These are phyloP conservation scores for Gilbertella persicaria DNA, from an alignment of 371 early-diverging fungal genomes.

Conservation along the genomic window DNA sequence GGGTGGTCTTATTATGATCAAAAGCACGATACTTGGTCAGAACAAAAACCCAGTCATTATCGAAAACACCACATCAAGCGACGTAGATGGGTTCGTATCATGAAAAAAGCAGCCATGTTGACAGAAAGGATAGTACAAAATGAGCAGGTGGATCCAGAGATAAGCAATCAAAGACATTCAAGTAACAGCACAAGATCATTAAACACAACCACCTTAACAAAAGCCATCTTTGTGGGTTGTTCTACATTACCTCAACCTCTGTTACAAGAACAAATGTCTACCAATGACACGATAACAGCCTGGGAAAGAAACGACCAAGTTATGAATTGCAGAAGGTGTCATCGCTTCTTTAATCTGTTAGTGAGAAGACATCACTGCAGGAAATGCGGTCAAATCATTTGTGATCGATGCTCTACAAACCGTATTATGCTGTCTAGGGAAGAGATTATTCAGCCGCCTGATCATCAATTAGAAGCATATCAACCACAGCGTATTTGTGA, in stretches of 20 bases:
- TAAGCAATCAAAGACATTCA: slow-evolving; percentile 11
- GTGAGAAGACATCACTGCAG: slow-evolving; percentile 79
- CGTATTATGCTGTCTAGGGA: slow-evolving; percentile 1
- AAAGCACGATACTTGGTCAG: slow-evolving; percentile 41
- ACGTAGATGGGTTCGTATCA: slow-evolving; percentile 68
- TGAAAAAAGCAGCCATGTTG: slow-evolving; percentile 44
- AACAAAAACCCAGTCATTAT: slow-evolving; percentile 20
- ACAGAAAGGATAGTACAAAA: background rate
- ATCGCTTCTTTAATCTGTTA: slow-evolving; percentile 62
- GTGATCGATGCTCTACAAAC: slow-evolving; percentile 14
- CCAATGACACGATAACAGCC: slow-evolving; percentile 5
- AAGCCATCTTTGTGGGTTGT: slow-evolving; percentile 10
- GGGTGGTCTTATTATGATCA: slow-evolving; percentile 62
- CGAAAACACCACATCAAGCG: slow-evolving; percentile 54
- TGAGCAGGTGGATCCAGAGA: background rate
- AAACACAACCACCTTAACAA: slow-evolving; percentile 18
- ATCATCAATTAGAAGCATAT: background rate
- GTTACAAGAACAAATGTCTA: slow-evolving; percentile 13
- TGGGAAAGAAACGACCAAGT: slow-evolving; percentile 81
- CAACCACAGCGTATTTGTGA: slow-evolving; percentile 23
- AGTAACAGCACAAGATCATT: slow-evolving; percentile 2
- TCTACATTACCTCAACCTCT: slow-evolving; percentile 20
- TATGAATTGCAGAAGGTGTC: slow-evolving; percentile 64
- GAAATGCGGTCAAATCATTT: slow-evolving; percentile 33
- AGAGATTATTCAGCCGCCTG: slow-evolving; percentile 8